Conservation (phyloP, 192 early-diverging fungal species). For the Linnemannia zychae region DNA sequence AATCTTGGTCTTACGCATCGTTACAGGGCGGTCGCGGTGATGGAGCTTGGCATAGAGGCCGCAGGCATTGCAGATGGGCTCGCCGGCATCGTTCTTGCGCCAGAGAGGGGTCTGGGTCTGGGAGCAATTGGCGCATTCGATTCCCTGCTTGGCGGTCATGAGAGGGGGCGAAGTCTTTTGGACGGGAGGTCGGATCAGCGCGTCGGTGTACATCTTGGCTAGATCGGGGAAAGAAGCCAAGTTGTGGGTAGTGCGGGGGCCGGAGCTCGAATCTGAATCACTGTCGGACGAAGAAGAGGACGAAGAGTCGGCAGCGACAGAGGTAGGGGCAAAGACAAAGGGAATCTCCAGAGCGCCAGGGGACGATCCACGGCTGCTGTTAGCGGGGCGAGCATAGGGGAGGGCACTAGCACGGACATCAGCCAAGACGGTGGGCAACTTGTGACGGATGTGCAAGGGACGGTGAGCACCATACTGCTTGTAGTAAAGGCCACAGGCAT, state of each 20-base stretch:
- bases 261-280: constrained; percentile 37
- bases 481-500: constrained; percentile 82
- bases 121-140: constrained; percentile 75
- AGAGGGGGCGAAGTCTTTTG: constrained; percentile 24
- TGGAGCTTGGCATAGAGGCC: constrained; percentile 95
- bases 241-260: neutral
- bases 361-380: constrained; percentile 19
- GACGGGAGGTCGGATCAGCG: constrained; percentile 26
- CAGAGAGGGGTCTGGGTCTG: constrained; percentile 84
- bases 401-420: constrained; percentile 24
- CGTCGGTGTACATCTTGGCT: constrained; percentile 40
- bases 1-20: constrained; percentile 80
- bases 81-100: constrained; percentile 79
- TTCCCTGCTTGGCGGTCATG: constrained; percentile 54
- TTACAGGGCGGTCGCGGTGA: constrained; percentile 84
- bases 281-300: neutral
- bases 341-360: constrained; percentile 8
- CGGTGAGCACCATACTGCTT: constrained; percentile 73
- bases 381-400: constrained; percentile 48
- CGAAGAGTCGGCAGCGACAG: constrained; percentile 3
- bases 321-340: constrained; percentile 3
- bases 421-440: constrained; percentile 43
- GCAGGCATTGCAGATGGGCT: constrained; percentile 87
- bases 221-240: constrained; percentile 21
- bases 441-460: constrained; percentile 67